Conservation (phyloP, 805 yeast genomes). For the Cyberlindnera maritima region DNA sequence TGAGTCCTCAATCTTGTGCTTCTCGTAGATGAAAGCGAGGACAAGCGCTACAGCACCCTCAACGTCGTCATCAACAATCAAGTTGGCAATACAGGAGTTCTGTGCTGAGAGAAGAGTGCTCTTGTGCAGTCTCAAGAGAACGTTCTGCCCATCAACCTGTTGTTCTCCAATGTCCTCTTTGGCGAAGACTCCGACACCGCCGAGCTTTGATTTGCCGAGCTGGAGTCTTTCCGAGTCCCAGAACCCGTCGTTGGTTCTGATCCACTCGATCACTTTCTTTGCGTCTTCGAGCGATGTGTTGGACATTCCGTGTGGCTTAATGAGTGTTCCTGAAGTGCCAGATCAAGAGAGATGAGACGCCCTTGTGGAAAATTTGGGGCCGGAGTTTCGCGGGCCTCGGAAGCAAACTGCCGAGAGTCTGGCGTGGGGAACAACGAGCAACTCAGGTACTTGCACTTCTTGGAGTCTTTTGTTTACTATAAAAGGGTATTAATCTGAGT, state of each 20-base stretch:
- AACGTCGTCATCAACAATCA: constrained; percentile 57
- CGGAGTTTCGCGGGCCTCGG: neutral
- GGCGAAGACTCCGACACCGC: constrained; percentile 78
- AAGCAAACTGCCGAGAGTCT: no score
- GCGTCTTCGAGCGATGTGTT: constrained; percentile 27
- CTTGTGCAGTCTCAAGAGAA: constrained; percentile 61
- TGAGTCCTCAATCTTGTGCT: constrained; percentile 51
- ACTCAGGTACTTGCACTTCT: no score
- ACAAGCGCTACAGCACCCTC: constrained; percentile 68
- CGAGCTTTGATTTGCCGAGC: constrained; percentile 45
- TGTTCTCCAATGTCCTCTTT: constrained; percentile 34
- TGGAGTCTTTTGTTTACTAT: no score
- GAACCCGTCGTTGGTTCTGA: constrained; percentile 48
- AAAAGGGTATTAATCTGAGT: no score
- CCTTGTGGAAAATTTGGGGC: neutral
- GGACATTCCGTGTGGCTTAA: constrained; percentile 28
- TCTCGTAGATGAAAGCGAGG: constrained; percentile 71
- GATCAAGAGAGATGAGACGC: neutral
- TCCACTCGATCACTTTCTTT: constrained; percentile 41
- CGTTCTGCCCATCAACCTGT: constrained; percentile 22
- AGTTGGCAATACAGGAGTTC: constrained; percentile 61
- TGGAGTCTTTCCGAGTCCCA: constrained; percentile 49
- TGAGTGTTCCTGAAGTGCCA: neutral
- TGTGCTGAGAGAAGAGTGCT: constrained; percentile 53
- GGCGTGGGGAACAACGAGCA: no score